Evolutionary conservation across 2,329 filamentous ascomycete genomes (phyloP).

Genomic region (Exophiala calicioides): DNA sequence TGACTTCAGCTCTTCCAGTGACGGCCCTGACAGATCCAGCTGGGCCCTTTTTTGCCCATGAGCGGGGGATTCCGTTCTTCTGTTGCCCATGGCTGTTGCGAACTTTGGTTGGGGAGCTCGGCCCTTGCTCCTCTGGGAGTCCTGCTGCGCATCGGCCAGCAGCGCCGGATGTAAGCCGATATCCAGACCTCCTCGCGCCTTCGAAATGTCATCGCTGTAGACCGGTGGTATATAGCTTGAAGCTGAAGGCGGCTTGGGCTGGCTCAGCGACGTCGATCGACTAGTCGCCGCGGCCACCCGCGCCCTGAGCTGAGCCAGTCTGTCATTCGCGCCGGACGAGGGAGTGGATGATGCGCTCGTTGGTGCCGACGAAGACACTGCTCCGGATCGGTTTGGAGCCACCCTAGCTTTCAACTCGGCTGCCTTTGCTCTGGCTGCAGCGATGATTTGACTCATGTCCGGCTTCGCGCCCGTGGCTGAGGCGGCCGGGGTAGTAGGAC

Average conservation of each 20-base stretch:
- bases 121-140: constrained; percentile 45
- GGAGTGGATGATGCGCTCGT: constrained; percentile 40
- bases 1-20: constrained; percentile 59
- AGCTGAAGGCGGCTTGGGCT: constrained; percentile 48
- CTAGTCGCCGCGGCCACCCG: constrained; percentile 74
- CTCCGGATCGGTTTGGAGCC: constrained; percentile 36
- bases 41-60: constrained; percentile 48
- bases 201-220: constrained; percentile 51
- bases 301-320: constrained; percentile 75
- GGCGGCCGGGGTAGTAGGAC: constrained; percentile 40
- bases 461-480: constrained; percentile 29
- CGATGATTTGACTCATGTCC: constrained; percentile 51
- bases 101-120: constrained; percentile 50
- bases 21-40: constrained; percentile 60
- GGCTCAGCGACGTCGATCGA: constrained; percentile 44
- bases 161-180: constrained; percentile 78
- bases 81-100: constrained; percentile 57
- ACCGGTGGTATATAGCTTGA: constrained; percentile 44
- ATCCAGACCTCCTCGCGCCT: constrained; percentile 67
- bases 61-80: constrained; percentile 49
- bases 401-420: constrained; percentile 51
- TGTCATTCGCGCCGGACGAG: constrained; percentile 60
- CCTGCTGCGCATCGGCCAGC: constrained; percentile 49
- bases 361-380: constrained; percentile 29
- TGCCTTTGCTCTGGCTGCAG: constrained; percentile 51